These are phyloP conservation scores for Bimuria novae-zelandiae DNA, from an alignment of 2,329 filamentous ascomycete species.

Conservation along the genomic window DNA sequence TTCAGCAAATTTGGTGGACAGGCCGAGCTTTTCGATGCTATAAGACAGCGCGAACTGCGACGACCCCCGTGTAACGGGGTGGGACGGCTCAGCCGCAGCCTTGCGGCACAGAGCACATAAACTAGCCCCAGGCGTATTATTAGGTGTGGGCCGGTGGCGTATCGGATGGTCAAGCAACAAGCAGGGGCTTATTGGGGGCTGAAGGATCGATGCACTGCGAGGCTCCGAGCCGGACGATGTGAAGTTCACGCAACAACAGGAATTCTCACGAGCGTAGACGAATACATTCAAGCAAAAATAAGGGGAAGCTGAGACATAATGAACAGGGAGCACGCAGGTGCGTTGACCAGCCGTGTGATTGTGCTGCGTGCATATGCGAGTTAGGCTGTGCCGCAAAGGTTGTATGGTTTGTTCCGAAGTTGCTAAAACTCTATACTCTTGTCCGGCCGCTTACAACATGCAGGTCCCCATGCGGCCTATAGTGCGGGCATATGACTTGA, in stretches of 20 bases:
- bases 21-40: conserved; percentile 7
- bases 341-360: background rate
- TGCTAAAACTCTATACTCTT: background rate
- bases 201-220: conserved; percentile 1
- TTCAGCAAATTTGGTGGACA: background rate
- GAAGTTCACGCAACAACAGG: background rate
- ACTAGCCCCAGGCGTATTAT: background rate
- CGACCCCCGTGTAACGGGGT: conserved; percentile 3
- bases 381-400: background rate
- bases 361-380: background rate
- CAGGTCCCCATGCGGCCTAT: background rate
- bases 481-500: background rate
- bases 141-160: background rate
- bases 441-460: background rate
- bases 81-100: conserved; percentile 21
- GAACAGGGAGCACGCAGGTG: background rate
- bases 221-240: background rate
- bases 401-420: background rate
- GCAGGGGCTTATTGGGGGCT: conserved; percentile 4
- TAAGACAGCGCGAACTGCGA: conserved; percentile 16
- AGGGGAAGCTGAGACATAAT: background rate
- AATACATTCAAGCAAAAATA: background rate
- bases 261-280: background rate
- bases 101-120: conserved; percentile 23
- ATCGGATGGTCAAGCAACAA: background rate